Evolutionary conservation across 176 grass and related monocot species (phyloP), one percentile per base, ranked within the genome.

Genomic region (Pharus latifolius): DNA sequence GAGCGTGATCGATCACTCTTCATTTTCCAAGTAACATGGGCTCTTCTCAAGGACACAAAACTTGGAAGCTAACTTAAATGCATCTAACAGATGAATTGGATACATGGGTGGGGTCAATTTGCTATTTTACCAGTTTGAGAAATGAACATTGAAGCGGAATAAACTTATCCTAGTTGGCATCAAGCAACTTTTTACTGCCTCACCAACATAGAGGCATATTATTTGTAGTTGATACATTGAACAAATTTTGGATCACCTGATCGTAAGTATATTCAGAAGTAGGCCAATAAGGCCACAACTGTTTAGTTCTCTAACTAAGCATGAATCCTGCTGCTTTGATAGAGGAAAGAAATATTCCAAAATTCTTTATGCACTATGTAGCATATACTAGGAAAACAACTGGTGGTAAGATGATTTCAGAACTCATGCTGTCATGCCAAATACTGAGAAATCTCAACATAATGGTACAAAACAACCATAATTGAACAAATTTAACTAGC

Each of bases 271-370:
- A 67, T 53, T 29, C 69, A 35, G 29, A 50, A 63, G 55, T 23
- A 84, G 28, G 26, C 31, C 10, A 70, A 37, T 42, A 43, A 31
- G 49, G 29, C n/a, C 74, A 42, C 18, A 69, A 28, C 35, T 68
- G 46, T 69, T 54, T 26, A 56, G 49, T 75, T 67, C 41, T 47
- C 32, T 24, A 75, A 15, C n/a, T 48, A 40, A 19, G 42, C 31
- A 56, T n/a, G n/a, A n/a, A n/a, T n/a, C n/a, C n/a, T n/a, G 58
- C 51, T 13, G 49, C 25, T 26, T 26, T 14, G 52, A 64, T 25
- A 70, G 29, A 63, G 47, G 30, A 77, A 24, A 63, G 19, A 80
- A 73, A 60, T 16, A 61, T 23, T 30, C 46, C 38, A 54, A 71
- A 40, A 56, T 64, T 37, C 24, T 25, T 56, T 65, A 20, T 72